Conservation (phyloP, 805 yeast genomes). For the Saturnispora sekii region DNA sequence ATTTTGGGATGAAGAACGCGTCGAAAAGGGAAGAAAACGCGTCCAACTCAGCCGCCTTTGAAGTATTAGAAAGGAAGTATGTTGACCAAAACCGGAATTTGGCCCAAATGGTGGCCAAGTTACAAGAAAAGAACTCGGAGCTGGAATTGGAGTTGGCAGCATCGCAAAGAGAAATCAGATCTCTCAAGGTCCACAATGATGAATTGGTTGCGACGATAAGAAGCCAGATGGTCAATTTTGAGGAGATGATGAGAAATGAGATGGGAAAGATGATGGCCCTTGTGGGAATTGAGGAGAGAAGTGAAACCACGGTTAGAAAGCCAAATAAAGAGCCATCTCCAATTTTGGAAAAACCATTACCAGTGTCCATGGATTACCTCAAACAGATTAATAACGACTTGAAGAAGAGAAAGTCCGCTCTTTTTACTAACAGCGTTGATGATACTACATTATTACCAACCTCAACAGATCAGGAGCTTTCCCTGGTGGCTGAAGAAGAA, state of each 20-base stretch:
- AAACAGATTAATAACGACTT: conserved; percentile 7
- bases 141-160: conserved; percentile 38
- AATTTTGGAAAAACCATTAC: not conserved
- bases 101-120: conserved; percentile 47
- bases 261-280: conserved; percentile 1
- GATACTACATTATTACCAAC: not conserved
- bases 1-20: not conserved
- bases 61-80: conserved; percentile 21
- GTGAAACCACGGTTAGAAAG: not conserved
- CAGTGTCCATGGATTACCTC: conserved; percentile 8
- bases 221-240: conserved; percentile 8
- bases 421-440: conserved; percentile 13
- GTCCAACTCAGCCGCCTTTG: not conserved
- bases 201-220: conserved; percentile 10
- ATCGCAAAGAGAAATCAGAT: conserved; percentile 21
- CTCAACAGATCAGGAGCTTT: not conserved
- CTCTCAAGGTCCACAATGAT: conserved; percentile 17
- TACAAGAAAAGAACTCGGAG: conserved; percentile 41
- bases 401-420: conserved; percentile 39
- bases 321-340: not conserved
- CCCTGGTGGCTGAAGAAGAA: conserved; percentile 8
- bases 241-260: conserved; percentile 9
- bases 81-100: conserved; percentile 45
- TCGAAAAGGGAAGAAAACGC: not conserved
- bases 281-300: not conserved